Percentiles rank a stretch among this genome's conserved stretches.
phyloP scores from a whole-genome alignment of 1,284 basidiomycete genomes.

The Microbotryum silenes-acaulis region DNA sequence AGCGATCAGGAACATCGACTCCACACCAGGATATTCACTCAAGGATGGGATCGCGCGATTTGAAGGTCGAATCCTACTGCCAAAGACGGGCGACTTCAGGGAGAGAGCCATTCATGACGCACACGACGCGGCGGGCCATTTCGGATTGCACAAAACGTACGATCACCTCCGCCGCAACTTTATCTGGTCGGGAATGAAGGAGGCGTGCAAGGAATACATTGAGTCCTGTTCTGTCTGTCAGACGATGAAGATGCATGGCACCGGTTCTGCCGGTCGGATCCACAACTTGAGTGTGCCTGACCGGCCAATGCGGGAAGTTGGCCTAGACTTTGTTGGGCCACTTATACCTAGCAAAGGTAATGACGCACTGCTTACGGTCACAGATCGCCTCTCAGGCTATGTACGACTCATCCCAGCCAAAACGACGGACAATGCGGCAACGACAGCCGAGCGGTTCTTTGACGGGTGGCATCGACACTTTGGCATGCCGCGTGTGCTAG shows the following conservation, averaged over 20 bases:
- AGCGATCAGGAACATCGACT: too few species aligned
- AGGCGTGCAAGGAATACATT: not conserved
- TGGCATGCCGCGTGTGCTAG: too few species aligned
- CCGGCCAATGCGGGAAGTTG: conserved; percentile 6
- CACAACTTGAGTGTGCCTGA: conserved; percentile 7
- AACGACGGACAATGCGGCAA: conserved; percentile 38
- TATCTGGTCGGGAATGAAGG: conserved; percentile 47
- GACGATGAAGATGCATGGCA: conserved; percentile 11
- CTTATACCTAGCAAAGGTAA: conserved; percentile 40
- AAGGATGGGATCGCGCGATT: too few species aligned
- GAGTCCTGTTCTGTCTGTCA: conserved; percentile 19
- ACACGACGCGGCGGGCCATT: conserved; percentile 41
- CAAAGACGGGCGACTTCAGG: too few species aligned
- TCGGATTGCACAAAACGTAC: conserved; percentile 43
- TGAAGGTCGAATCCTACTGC: too few species aligned
- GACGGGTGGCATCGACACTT: too few species aligned
- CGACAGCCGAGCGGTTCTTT: too few species aligned
- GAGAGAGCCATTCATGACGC: too few species aligned
- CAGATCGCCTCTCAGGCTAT: conserved; percentile 42
- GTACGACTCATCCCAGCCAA: conserved; percentile 40
- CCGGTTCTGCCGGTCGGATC: conserved; percentile 4
- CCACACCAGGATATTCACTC: too few species aligned
- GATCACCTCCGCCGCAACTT: conserved; percentile 35
- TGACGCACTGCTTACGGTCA: conserved; percentile 43
- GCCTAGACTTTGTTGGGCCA: conserved; percentile 39